A percentile compares a stretch with the other conserved stretches of the same genome.
These are phyloP conservation scores for Rosa lucieae DNA, from an alignment of 306 rosid genomes.

Conservation along the genomic window DNA sequence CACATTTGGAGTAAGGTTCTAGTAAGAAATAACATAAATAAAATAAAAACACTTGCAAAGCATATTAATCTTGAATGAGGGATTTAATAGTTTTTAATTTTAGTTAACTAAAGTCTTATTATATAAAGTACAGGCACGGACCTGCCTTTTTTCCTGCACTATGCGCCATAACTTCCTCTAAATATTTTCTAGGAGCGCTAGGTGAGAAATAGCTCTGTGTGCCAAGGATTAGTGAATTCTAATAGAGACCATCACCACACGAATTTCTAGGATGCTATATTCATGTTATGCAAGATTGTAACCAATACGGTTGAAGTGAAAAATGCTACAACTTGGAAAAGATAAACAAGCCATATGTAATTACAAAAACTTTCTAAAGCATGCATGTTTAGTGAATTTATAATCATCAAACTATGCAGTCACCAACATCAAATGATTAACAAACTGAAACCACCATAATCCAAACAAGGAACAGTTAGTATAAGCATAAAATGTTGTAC, in stretches of 20 bases:
- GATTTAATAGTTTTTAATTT: background rate
- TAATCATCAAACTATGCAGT: constrained; percentile 3
- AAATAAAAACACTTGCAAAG: background rate
- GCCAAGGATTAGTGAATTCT: background rate
- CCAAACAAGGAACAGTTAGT: background rate
- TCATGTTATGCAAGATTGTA: background rate
- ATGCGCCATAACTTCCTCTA: background rate
- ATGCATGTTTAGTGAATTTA: background rate
- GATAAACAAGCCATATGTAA: background rate
- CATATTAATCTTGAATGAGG: background rate
- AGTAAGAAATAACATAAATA: background rate
- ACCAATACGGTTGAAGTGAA: background rate
- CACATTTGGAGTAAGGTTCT: background rate
- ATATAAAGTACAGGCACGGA: background rate
- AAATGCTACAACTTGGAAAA: background rate
- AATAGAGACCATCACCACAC: background rate
- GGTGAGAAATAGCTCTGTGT: background rate
- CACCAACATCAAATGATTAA: background rate
- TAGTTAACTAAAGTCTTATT: background rate
- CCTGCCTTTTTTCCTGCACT: background rate
- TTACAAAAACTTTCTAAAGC: background rate
- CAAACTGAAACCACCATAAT: background rate
- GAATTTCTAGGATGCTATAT: background rate
- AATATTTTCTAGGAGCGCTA: background rate
- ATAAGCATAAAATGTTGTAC: constrained; percentile 32